These are phyloP conservation scores for Zizania palustris DNA, from an alignment of 202 grass and related monocot species.

Conservation along the genomic window DNA sequence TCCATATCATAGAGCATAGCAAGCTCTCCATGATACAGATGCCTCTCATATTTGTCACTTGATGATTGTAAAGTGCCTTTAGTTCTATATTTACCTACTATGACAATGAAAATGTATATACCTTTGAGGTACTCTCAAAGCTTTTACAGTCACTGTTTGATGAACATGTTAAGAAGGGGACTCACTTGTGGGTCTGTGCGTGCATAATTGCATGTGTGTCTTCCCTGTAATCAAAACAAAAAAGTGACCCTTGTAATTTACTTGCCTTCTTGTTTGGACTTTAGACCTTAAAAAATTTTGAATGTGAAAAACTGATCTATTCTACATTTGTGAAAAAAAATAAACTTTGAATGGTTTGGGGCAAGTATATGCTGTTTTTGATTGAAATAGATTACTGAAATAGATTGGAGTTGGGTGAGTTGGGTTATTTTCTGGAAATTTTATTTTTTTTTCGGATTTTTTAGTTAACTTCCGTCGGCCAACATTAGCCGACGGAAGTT, in stretches of 20 bases:
- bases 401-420: too few relatives aligned
- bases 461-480: too few relatives aligned
- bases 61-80: neutral
- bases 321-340: neutral
- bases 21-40: neutral
- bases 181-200: neutral
- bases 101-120: neutral
- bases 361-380: neutral
- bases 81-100: slow-evolving; percentile 22
- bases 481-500: too few relatives aligned
- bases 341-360: neutral
- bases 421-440: too few relatives aligned
- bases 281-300: neutral
- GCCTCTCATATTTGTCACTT: neutral
- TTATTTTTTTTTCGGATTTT: too few relatives aligned
- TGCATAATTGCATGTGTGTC: neutral
- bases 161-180: neutral
- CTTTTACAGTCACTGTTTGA: neutral
- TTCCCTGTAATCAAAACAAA: neutral
- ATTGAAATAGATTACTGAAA: too few relatives aligned
- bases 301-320: neutral
- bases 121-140: neutral
- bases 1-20: neutral
- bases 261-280: neutral
- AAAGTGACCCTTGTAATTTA: neutral